phyloP scores from a whole-genome alignment of 192 early-diverging fungal species.

The Hyaloraphidium curvatum region DNA sequence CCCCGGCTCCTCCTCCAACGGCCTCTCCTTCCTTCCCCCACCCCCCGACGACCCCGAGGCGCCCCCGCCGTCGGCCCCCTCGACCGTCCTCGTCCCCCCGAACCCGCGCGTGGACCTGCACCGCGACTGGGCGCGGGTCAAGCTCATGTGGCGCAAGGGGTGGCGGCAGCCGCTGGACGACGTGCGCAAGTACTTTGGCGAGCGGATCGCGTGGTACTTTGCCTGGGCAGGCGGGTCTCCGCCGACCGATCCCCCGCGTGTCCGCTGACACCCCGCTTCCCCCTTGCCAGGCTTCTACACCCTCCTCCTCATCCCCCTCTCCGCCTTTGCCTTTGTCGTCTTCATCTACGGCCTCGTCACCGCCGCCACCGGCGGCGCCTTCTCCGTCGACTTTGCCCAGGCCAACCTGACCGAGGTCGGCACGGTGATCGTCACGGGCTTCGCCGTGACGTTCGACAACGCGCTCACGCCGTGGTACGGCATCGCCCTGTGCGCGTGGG shows the following conservation, averaged over 20 bases:
- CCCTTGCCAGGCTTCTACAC: constrained; percentile 27
- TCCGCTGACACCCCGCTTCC: not conserved
- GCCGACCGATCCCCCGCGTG: constrained; percentile 3
- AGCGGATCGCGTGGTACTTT: constrained; percentile 46
- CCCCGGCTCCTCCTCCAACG: no score
- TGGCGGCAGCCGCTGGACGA: constrained; percentile 29
- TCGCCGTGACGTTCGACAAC: constrained; percentile 38
- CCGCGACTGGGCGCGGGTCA: no score
- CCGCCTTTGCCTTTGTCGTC: constrained; percentile 25
- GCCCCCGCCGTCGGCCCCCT: no score
- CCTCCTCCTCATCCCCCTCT: constrained; percentile 28
- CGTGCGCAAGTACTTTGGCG: constrained; percentile 44
- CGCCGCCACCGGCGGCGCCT: no score
- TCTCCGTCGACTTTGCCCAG: no score
- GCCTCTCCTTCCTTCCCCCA: no score
- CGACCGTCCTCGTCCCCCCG: no score
- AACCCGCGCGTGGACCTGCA: no score
- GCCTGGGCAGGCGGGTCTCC: constrained; percentile 29
- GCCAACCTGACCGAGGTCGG: constrained; percentile 8
- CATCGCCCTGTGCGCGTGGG: constrained; percentile 1
- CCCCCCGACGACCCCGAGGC: no score
- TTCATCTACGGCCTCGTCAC: constrained; percentile 27
- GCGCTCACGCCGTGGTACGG: constrained; percentile 18
- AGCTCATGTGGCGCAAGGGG: no score
- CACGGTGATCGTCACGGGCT: constrained; percentile 4